Evolutionary conservation across 140 eudicot species (phyloP), one percentile per base, ranked within the genome.

Genomic region (Stevia rebaudiana): DNA sequence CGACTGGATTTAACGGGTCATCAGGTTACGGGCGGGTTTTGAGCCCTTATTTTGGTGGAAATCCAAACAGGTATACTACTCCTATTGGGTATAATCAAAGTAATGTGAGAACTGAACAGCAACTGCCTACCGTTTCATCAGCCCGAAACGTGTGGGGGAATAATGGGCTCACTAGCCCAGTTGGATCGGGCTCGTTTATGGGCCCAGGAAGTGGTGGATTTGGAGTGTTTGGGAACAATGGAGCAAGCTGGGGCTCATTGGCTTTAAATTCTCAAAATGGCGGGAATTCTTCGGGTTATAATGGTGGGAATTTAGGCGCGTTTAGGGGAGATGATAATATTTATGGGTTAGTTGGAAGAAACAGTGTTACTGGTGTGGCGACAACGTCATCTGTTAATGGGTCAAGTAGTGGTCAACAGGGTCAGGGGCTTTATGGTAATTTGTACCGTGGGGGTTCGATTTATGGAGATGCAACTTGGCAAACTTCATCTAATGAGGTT

Each of bases 391-490:
- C 87, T 0, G 73, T 74, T 69, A 66, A 75, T 61, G 77, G 82
- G 36, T 67, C 74, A 21, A 62, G 47, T 16, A 50, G 73, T 65
- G 83, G 68, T 53, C 78, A 76, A n/a, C n/a, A n/a, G n/a, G n/a
- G n/a, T 56, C 84, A 80, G 37, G 84, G 78, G 2, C 44, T 80
- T 17, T 78, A 82, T 70, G 87, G 81, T 42, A 87, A 81, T 58
- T 62, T 77, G 50, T 72, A 80, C 43, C 84, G 85, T 36, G 61
- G 83, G 59, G 87, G 80, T 42, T 80, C 87, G 10, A 66, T 78
- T 52, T 81, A 83, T 73, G 86, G 84, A 36, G 95, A 89, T 67
- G 72, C 84, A 10, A 72, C 91, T 28, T 89, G 97, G 97, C 82
- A 79, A 43, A 76, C 88, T 44, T 44, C 78, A 6, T 61, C 85